Conservation (phyloP, 2,329 filamentous ascomycete species). For the Septoria linicola region DNA sequence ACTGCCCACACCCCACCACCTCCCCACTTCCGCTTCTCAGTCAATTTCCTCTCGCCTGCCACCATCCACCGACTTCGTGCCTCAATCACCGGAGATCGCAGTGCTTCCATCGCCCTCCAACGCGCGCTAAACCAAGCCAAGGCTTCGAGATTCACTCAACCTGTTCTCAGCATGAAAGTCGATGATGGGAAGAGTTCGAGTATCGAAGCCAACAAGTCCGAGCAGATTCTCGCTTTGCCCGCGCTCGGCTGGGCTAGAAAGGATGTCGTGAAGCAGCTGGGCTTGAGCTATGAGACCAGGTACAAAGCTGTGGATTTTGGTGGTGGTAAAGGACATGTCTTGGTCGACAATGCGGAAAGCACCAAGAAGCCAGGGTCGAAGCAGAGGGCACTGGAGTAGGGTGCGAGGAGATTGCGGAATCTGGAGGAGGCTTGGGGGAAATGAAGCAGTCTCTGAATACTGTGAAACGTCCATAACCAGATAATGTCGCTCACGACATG, state of each 20-base stretch:
- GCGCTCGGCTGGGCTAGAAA: constrained; percentile 14
- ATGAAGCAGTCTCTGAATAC: no score
- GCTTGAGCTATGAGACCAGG: constrained; percentile 2
- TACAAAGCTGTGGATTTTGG: constrained; percentile 15
- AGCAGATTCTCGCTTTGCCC: constrained; percentile 10
- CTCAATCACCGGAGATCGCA: background rate
- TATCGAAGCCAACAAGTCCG: background rate
- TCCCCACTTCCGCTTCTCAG: constrained; percentile 1
- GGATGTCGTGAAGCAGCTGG: background rate
- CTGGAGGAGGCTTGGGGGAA: no score
- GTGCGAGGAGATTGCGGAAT: no score
- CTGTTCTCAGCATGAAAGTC: constrained; percentile 3
- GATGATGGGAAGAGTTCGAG: constrained; percentile 3
- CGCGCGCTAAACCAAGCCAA: background rate
- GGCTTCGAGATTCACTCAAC: constrained; percentile 2
- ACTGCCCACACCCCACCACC: background rate
- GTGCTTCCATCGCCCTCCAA: background rate
- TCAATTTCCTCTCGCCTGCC: background rate
- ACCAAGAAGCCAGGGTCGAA: no score
- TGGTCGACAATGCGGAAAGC: background rate
- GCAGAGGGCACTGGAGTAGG: no score
- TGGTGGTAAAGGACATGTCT: background rate
- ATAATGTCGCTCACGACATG: no score
- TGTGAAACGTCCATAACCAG: no score
- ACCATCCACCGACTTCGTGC: background rate